Base-by-base conservation (phyloP, 768 basidiomycete genomes). In the Pisolithus tinctorius region DNA sequence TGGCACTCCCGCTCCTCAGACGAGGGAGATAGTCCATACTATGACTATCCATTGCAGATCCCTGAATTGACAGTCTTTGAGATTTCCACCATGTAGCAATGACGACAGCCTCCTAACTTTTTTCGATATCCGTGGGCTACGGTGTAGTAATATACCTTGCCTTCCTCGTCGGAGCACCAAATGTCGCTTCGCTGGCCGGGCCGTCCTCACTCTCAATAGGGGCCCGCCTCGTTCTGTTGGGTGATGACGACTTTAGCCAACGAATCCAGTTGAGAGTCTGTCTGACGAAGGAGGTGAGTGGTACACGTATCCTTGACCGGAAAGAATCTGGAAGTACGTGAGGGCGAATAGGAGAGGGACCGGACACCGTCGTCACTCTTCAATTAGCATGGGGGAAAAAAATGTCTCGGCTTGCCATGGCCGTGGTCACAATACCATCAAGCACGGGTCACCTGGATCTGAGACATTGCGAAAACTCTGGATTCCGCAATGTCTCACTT, bases 31-130 rank as follows among this genome's bases (percentile, higher is more conserved):
- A 20, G 20, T 20, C 20, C 20, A 20, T 20, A 20, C n/a, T 20
- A 20, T 20, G 60, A 97, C 93, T 93, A 96, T 95, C 93, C 93
- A 97, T 69, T 95, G 93, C 61, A 97, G 68, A 52, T 93, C 93
- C 72, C 94, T 93, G 60, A 96, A 52, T 69, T 96, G 93, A 64
- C 95, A 95, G 44, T 94, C 93, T 69, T 96, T 97, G 61, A 97
- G 75, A 1, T 84, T 91, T 44, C 93, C 93, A 54, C 92, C 93
- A 30, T 88, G 65, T 14, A 96, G 80, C 25, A 96, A 74, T 37
- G 58, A 58, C 3, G 90, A 90, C 63, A 92, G 90, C 56, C 67
- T 75, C 25, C 80, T 70, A 55, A 98, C 70, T 68, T 77, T 93
- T 77, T 99, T 95, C 60, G 85, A 86, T 59, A 92, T 87, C 54